These are phyloP conservation scores for Boletus rufocinnamomeus DNA, from an alignment of 768 basidiomycete genomes.

Conservation along the genomic window DNA sequence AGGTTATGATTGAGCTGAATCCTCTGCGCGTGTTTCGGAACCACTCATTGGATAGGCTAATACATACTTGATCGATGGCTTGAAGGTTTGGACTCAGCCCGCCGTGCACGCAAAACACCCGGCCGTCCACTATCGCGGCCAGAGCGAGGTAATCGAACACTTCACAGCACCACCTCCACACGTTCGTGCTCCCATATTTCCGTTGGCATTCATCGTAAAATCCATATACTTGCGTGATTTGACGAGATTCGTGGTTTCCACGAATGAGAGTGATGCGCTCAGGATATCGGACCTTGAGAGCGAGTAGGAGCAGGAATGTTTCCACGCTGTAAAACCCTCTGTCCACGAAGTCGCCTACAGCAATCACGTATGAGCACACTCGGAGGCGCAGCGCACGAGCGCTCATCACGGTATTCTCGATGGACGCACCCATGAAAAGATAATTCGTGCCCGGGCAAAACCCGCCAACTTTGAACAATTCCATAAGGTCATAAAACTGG, in stretches of 20 bases:
- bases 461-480: conserved; percentile 92
- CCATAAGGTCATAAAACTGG: conserved; percentile 95
- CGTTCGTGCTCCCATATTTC: conserved; percentile 91
- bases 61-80: conserved; percentile 81
- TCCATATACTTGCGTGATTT: conserved; percentile 95
- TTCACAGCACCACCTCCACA: conserved; percentile 98
- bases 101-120: conserved; percentile 97
- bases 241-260: conserved; percentile 96
- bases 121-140: conserved; percentile 94
- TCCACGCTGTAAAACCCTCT: conserved; percentile 97
- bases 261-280: conserved; percentile 96
- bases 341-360: conserved; percentile 93
- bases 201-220: conserved; percentile 97
- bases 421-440: conserved; percentile 85
- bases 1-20: conserved; percentile 25
- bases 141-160: conserved; percentile 97
- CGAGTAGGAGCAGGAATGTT: conserved; percentile 91
- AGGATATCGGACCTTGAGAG: conserved; percentile 95
- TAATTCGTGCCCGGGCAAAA: conserved; percentile 93
- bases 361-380: conserved; percentile 11
- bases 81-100: conserved; percentile 89
- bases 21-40: conserved; percentile 20
- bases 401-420: conserved; percentile 1
- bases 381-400: conserved; percentile 7
- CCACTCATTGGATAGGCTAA: conserved; percentile 16